These are phyloP conservation scores for Cladophialophora exuberans DNA, from an alignment of 2,329 filamentous ascomycete species.

Conservation along the genomic window DNA sequence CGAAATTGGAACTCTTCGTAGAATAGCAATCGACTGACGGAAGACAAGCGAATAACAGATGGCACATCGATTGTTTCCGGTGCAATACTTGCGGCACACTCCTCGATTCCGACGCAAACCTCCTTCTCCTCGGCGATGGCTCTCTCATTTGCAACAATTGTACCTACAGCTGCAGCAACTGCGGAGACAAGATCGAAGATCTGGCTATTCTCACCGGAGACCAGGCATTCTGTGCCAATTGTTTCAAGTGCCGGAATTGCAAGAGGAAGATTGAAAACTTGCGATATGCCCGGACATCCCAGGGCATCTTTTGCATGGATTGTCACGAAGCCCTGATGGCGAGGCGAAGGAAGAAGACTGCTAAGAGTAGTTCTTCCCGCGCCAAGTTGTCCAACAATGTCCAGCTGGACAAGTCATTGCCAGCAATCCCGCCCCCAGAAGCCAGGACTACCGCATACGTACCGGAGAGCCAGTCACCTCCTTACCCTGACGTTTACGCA, in stretches of 20 bases:
- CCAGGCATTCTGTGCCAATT: conserved; percentile 95
- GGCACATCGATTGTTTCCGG: conserved; percentile 98
- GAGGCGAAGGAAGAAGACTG: conserved; percentile 73
- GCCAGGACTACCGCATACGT: conserved; percentile 30
- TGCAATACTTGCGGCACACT: conserved; percentile 95
- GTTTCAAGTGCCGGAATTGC: conserved; percentile 96
- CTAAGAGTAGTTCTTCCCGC: conserved; percentile 36
- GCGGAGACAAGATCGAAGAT: conserved; percentile 97
- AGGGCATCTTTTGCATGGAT: conserved; percentile 99
- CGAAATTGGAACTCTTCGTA: conserved; percentile 6
- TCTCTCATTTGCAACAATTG: conserved; percentile 99
- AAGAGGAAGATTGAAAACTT: conserved; percentile 99
- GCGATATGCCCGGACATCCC: conserved; percentile 93
- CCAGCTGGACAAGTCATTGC: conserved; percentile 88
- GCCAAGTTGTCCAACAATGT: conserved; percentile 45
- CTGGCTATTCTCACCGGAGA: conserved; percentile 96
- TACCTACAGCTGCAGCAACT: conserved; percentile 97
- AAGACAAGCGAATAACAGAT: conserved; percentile 64
- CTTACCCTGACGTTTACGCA: conserved; percentile 42
- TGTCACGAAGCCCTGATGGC: conserved; percentile 98
- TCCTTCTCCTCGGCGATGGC: conserved; percentile 93
- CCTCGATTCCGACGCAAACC: conserved; percentile 96
- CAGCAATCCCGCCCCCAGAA: conserved; percentile 77
- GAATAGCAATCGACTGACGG: conserved; percentile 4
- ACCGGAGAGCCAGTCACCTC: conserved; percentile 56